These are phyloP conservation scores for Aleurites moluccanus DNA, from an alignment of 441 rosid species.

Conservation along the genomic window DNA sequence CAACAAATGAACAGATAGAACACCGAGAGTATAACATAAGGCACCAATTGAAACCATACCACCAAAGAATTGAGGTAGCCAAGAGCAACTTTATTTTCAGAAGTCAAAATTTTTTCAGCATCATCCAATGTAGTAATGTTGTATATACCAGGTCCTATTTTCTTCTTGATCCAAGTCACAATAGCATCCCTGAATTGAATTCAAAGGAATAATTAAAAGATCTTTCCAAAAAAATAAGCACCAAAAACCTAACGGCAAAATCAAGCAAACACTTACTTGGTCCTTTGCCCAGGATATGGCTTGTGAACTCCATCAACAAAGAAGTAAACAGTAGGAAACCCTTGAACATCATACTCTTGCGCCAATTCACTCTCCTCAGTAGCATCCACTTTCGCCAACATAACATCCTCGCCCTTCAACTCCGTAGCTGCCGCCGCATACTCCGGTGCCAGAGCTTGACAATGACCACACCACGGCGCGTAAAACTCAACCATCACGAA, in stretches of 20 bases:
- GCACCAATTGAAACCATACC: constrained; percentile 44
- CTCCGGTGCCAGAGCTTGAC: constrained; percentile 95
- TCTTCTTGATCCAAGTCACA: constrained; percentile 96
- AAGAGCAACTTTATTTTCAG: constrained; percentile 75
- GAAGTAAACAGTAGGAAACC: constrained; percentile 79
- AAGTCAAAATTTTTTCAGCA: constrained; percentile 74
- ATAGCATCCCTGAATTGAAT: constrained; percentile 66
- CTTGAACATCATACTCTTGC: constrained; percentile 76
- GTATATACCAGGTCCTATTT: constrained; percentile 81
- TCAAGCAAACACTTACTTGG: constrained; percentile 53
- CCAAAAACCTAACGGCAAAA: not conserved
- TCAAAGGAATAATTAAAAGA: not conserved
- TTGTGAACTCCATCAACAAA: constrained; percentile 85
- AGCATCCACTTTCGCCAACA: constrained; percentile 88
- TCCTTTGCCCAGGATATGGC: constrained; percentile 76
- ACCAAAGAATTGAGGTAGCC: constrained; percentile 81
- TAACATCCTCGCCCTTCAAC: constrained; percentile 58
- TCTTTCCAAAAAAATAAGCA: not conserved
- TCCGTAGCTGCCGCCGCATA: constrained; percentile 98
- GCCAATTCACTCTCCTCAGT: constrained; percentile 88
- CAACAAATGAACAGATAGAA: not conserved
- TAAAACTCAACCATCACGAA: constrained; percentile 96
- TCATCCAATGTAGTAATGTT: constrained; percentile 79
- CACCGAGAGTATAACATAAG: not conserved
- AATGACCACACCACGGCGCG: constrained; percentile 99